Evolutionary conservation across 768 basidiomycete species (phyloP), one percentile per base, ranked within the genome.

Genomic region (Fomitopsis pulvina): DNA sequence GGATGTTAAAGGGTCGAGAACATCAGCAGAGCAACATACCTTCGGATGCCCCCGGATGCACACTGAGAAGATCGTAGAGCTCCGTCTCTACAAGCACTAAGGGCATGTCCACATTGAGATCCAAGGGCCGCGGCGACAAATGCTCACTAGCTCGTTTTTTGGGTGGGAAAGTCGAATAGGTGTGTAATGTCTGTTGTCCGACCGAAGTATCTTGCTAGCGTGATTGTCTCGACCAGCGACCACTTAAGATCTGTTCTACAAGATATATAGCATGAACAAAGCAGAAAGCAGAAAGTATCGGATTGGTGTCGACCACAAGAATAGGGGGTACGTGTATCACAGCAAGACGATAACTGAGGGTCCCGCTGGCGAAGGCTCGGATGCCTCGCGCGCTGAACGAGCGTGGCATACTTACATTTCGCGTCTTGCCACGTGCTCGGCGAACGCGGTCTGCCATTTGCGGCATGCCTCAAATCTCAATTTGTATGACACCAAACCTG

Each of bases 41-140:
- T 74, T 86, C 84, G 27, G 73, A 79, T 34, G 91, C 92, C 50
- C 71, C 70, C 20, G 82, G 71, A 41, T 78, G 61, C 24, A 94
- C 80, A 24, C 86, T 91, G 25, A 97, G 73, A 40, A 94, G 69
- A 34, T 95, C 91, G 64, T 97, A 97, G 37, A 94, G 76, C 47
- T 78, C 80, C n/a, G 80, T 85, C 69, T 90, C 85, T 12, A 81
- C 69, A 42, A 83, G 71, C 85, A 87, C 83, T 87, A 51, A 30
- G 26, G 18, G 34, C 5, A 16, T 6, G 6, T 37, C 34, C 18
- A 4, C 34, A 37, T 14, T 37, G 5, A 12, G 18, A 37, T 37
- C 18, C 5, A 18, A 37, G 4, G 14, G 14, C 14, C 30, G 30
- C 5, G 14, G 14, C 14, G 18, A 14, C 34, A 37, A 14, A 16